Evolutionary conservation across 83 land plant genomes (phyloP), one percentile per base, ranked within the genome.

Genomic region (Thuja plicata): DNA sequence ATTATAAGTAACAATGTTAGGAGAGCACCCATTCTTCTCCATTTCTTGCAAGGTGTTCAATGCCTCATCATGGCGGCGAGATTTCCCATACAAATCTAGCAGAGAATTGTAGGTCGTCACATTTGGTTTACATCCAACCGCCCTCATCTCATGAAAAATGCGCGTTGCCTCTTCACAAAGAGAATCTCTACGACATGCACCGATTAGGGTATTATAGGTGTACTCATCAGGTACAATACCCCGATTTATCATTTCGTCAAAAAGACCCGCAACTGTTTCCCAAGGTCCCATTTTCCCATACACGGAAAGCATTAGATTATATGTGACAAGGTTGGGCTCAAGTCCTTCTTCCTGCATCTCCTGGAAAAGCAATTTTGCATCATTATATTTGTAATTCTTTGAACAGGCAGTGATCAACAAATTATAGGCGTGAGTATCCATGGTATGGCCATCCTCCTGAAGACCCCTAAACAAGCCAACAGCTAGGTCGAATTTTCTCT

Each of bases 71-170:
- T 93, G 94, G 91, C 92, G 84, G 66, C 97, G 91, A 54, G 93
- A 95, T 94, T 96, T 97, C 88, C 98, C 99, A 91, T 96, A 98
- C 17, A 97, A 98, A 92, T 98, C 98, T 88, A 98, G 92, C 54
- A 98, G 91, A 19, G 97, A 94, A 90, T 98, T 98, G 82, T 95
- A 98, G 24, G 99, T 97, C 41, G 97, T 97, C 82, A 92, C 90
- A 89, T 94, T 95, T 1, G 99, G 99, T 1, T 38, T 45, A 91
- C 92, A 96, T 0, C 98, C 97, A 0, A 87, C 90, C 2, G 82
- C 54, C 84, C 94, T 97, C 99, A 98, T 97, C 91, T 97, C 96
- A 55, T 91, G 88, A 87, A 97, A 96, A 41, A 96, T 71, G 50
- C 76, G 50, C 30, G 86, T 89, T 1, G 99, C 99, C 86, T 96